phyloP scores from a whole-genome alignment of 139 green algal species.

The Edaphochlamys debaryana region DNA sequence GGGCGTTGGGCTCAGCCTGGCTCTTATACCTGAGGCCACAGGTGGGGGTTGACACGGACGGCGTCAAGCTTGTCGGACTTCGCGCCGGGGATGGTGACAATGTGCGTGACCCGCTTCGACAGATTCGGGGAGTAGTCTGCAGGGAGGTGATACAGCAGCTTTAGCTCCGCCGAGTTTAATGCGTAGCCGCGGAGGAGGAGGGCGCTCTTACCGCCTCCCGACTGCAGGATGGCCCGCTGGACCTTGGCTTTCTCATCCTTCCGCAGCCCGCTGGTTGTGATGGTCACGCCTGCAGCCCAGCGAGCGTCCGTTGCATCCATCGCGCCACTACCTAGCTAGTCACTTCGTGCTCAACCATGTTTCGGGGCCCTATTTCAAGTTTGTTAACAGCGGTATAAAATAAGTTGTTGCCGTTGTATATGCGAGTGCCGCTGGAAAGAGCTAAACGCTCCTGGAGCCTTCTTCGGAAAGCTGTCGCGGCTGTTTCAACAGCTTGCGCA shows the following conservation, averaged over 20 bases:
- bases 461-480: no score
- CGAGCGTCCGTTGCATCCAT: no score
- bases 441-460: no score
- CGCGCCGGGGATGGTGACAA: background rate
- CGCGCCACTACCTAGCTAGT: no score
- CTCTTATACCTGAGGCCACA: background rate
- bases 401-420: no score
- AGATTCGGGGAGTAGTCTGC: conserved; percentile 39
- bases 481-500: no score
- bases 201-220: background rate
- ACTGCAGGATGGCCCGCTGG: background rate
- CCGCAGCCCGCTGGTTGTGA: conserved; percentile 8
- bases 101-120: conserved; percentile 21
- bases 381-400: no score
- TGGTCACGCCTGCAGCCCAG: conserved; percentile 13
- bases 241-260: background rate
- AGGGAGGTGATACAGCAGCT: background rate
- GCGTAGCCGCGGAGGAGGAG: background rate
- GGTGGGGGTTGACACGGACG: background rate
- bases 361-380: no score
- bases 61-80: conserved; percentile 14
- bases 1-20: background rate
- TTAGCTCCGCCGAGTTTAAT: background rate
- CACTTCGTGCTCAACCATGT: no score
- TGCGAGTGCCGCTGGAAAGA: no score